Evolutionary conservation across 345 rosid species (phyloP).

Genomic region (Bruguiera sexangula): DNA sequence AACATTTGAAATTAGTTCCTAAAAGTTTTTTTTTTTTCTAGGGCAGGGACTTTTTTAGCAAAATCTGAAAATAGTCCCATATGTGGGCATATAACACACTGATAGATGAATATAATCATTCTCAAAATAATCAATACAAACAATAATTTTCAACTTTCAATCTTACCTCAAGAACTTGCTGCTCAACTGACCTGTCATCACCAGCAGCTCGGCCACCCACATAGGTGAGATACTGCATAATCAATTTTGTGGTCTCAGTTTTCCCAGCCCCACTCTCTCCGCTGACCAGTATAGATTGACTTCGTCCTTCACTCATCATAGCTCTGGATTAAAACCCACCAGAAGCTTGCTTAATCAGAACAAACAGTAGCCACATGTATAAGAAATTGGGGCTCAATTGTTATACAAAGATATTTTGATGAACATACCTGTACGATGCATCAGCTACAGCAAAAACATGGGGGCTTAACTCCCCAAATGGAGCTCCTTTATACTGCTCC

Average conservation of each 20-base stretch:
- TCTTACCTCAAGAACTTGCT: conserved; percentile 97
- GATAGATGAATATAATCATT: too few relatives aligned
- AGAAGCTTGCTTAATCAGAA: conserved; percentile 25
- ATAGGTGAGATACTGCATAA: conserved; percentile 95
- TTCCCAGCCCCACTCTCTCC: conserved; percentile 99
- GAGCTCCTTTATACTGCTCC: conserved; percentile 98
- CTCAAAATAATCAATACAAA: too few relatives aligned
- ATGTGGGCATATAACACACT: too few relatives aligned
- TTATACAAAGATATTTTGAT: neutral
- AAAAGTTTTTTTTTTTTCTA: too few relatives aligned
- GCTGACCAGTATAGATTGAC: conserved; percentile 96
- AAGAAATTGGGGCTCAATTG: conserved; percentile 8
- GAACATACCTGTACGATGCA: conserved; percentile 79
- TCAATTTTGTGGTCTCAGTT: conserved; percentile 98
- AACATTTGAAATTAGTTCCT: too few relatives aligned
- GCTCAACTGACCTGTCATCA: conserved; percentile 89
- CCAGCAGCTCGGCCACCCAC: conserved; percentile 94
- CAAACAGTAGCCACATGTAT: conserved; percentile 18
- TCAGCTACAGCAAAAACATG: conserved; percentile 99
- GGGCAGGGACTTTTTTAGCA: too few relatives aligned
- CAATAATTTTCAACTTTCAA: neutral
- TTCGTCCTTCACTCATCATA: conserved; percentile 74
- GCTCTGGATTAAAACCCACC: conserved; percentile 59
- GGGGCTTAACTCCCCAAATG: conserved; percentile 95
- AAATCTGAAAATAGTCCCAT: too few relatives aligned